Evolutionary conservation across 805 yeast genomes (phyloP).

Genomic region (Blastobotrys robertii): DNA sequence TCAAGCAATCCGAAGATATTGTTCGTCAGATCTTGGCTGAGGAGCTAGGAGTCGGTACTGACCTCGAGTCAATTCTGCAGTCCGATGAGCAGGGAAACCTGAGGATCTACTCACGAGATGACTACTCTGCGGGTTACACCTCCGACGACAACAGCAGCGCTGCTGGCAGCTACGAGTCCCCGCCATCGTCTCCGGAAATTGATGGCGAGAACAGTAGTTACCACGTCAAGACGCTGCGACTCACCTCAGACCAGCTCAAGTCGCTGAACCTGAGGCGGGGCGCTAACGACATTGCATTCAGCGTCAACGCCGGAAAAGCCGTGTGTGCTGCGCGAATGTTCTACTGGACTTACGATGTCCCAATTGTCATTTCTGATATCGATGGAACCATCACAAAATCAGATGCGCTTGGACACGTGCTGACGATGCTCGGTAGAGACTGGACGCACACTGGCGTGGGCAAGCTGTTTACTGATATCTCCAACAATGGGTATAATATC

Average conservation of each 20-base stretch:
- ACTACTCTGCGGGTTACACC: constrained; percentile 4
- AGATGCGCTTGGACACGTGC: constrained; percentile 93
- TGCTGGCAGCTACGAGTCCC: background rate
- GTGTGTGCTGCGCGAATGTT: constrained; percentile 62
- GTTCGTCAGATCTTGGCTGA: constrained; percentile 65
- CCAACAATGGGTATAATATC: constrained; percentile 81
- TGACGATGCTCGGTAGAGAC: constrained; percentile 88
- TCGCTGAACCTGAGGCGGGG: constrained; percentile 68
- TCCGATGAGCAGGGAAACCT: constrained; percentile 27
- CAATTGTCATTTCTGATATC: constrained; percentile 92
- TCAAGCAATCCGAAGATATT: constrained; percentile 65
- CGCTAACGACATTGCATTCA: constrained; percentile 65
- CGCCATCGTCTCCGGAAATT: constrained; percentile 11
- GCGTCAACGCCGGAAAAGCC: constrained; percentile 77
- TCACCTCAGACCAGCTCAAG: constrained; percentile 82
- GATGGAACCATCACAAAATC: constrained; percentile 98
- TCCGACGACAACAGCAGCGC: constrained; percentile 10
- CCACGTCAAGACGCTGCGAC: constrained; percentile 78
- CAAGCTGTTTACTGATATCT: constrained; percentile 76
- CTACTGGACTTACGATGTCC: constrained; percentile 75
- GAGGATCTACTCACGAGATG: constrained; percentile 19
- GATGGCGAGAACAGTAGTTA: constrained; percentile 19
- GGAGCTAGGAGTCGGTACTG: constrained; percentile 41
- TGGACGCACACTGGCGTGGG: constrained; percentile 99
- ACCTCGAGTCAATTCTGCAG: constrained; percentile 23